Base-by-base conservation (phyloP, 495 filamentous ascomycete genomes). In the Penicillium subrubescens region DNA sequence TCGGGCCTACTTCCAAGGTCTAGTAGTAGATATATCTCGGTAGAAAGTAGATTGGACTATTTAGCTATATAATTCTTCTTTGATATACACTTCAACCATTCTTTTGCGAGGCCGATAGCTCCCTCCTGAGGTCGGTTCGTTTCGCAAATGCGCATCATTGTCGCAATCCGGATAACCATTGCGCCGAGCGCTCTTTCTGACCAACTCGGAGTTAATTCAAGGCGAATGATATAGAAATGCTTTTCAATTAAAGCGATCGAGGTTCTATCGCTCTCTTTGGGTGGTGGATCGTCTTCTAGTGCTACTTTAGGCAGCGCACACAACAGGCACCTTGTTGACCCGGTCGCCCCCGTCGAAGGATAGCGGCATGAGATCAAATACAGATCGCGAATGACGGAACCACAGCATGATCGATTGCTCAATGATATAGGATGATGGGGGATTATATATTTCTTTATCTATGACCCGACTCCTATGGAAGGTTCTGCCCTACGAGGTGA, bases 71-170 rank as follows among this genome's bases (percentile, higher is more conserved):
- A 15, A 14, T 50, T 50, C 5, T 41, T 8, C 31, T n/a, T 23
- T 23, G 11, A 11, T 58, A 44, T 25, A 43, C 17, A 44, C 35
- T 7, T 23, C 8, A 15, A 11, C 27, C 15, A 23, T n/a, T n/a
- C 57, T 12, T 21, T 8, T 19, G 23, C 29, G 43, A 59, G 25
- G 14, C 23, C 23, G n/a, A 59, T 59, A 25, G n/a, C 53, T 37
- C 29, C 53, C 53, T 19, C 15, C 39, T 41, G 29, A 19, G 31
- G 29, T 21, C 50, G 44, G 56, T 27, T 53, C 33, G 55, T 67
- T 72, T 71, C 69, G 71, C 71, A 70, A 64, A 54, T 65, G 69
- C 69, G 69, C 69, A 71, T 56, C 33, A 61, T 63, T 72, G 71
- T 74, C 71, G 71, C 71, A 74, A 72, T 43, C 67, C 63, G 63